A percentile compares a stretch with the other conserved stretches of the same genome.
Conservation (phyloP, 1,139 yeast species). For the Scheffersomyces quercinus region DNA sequence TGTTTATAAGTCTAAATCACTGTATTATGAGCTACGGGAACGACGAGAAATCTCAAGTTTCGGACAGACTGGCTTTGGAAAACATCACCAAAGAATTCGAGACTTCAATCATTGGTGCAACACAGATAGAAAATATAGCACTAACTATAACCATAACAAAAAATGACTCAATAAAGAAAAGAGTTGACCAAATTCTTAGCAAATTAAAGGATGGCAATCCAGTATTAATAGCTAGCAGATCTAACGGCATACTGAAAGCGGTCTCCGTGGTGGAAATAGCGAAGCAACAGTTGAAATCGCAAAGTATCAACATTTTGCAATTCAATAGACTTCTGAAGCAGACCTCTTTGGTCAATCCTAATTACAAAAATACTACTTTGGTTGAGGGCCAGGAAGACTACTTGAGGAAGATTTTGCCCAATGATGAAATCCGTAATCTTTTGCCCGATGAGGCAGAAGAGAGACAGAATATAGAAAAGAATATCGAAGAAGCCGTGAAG, state of each 20-base stretch:
- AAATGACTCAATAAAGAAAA: constrained; percentile 27
- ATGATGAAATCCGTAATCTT: no score
- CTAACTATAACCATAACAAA: constrained; percentile 18
- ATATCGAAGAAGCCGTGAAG: background rate
- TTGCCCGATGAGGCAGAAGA: background rate
- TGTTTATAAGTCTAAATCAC: no score
- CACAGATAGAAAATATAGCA: no score
- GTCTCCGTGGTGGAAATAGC: constrained; percentile 29
- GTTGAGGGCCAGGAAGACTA: no score
- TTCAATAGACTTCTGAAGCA: constrained; percentile 11
- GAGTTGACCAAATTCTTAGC: constrained; percentile 17
- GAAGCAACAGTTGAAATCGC: constrained; percentile 11
- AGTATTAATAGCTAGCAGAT: constrained; percentile 17
- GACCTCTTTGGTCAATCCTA: constrained; percentile 9
- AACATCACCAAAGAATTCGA: no score
- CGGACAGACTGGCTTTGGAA: no score
- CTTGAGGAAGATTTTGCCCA: no score
- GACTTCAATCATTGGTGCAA: no score
- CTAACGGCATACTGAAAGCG: constrained; percentile 24
- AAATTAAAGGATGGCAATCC: constrained; percentile 7
- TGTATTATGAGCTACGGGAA: no score
- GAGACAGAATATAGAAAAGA: background rate
- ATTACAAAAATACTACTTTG: background rate
- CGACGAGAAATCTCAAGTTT: no score
- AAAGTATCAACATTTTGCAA: constrained; percentile 6